phyloP scores from a whole-genome alignment of 2,329 filamentous ascomycete species.

The Colletotrichum ledebouriae region DNA sequence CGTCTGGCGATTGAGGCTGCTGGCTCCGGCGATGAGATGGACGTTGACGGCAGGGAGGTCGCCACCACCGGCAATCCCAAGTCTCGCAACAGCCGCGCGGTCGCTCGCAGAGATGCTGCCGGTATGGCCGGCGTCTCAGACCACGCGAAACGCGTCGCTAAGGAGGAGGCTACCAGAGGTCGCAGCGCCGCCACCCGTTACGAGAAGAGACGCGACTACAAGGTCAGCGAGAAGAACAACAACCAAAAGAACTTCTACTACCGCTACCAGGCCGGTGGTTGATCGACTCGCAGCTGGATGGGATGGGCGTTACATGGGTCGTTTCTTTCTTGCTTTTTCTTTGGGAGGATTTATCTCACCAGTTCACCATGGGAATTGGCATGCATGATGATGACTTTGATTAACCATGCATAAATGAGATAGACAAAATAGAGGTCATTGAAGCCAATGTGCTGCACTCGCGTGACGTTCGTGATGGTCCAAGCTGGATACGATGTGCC shows the following conservation, averaged over 20 bases:
- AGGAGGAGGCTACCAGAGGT: conserved; percentile 76
- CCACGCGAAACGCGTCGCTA: conserved; percentile 78
- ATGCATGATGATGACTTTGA: conserved; percentile 34
- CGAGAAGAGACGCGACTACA: conserved; percentile 75
- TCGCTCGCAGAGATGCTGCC: conserved; percentile 77
- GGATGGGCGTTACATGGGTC: conserved; percentile 21
- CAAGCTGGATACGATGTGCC: background rate
- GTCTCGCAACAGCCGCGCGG: conserved; percentile 61
- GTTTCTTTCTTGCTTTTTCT: conserved; percentile 6
- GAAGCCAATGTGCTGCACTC: background rate
- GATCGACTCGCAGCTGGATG: conserved; percentile 43
- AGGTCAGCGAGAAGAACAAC: conserved; percentile 82
- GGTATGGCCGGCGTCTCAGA: conserved; percentile 85
- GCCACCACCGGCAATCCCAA: conserved; percentile 48
- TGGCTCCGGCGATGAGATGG: conserved; percentile 50
- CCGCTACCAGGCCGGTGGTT: conserved; percentile 61
- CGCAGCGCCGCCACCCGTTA: conserved; percentile 74
- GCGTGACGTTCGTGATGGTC: background rate
- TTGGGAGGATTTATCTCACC: background rate
- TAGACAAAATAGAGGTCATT: conserved; percentile 39
- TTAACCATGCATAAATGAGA: conserved; percentile 27
- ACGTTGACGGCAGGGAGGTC: conserved; percentile 53
- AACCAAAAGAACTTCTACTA: conserved; percentile 76
- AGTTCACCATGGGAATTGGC: conserved; percentile 24
- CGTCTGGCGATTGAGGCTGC: conserved; percentile 71